Evolutionary conservation across 768 basidiomycete genomes (phyloP).

Genomic region (Daedalea quercina): DNA sequence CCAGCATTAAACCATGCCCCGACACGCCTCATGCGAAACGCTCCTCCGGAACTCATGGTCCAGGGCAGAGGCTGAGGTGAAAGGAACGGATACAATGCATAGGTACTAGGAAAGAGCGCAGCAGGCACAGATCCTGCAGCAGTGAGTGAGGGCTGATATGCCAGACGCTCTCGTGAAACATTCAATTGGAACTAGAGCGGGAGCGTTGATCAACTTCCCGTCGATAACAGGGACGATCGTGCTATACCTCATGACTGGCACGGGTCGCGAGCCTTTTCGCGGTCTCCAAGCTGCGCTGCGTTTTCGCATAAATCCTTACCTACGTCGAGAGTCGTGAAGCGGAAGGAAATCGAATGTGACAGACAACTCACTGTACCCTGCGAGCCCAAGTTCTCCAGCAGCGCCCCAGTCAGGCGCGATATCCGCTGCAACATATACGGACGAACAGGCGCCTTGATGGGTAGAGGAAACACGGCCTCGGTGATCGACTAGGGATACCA

Average conservation of each 20-base stretch:
- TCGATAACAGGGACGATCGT: neutral
- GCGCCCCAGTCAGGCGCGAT: slow-evolving; percentile 63
- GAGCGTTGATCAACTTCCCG: too few relatives aligned
- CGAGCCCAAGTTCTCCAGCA: slow-evolving; percentile 44
- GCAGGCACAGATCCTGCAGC: slow-evolving; percentile 3
- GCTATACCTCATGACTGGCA: slow-evolving; percentile 44
- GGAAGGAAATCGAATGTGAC: neutral
- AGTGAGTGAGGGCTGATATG: slow-evolving; percentile 13
- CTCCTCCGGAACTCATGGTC: slow-evolving; percentile 34
- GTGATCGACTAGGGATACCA: slow-evolving; percentile 18
- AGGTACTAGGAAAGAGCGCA: slow-evolving; percentile 29
- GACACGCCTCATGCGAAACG: slow-evolving; percentile 58
- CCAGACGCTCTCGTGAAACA: slow-evolving; percentile 9
- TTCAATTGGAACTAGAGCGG: neutral
- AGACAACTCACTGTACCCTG: slow-evolving; percentile 36
- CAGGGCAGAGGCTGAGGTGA: slow-evolving; percentile 43
- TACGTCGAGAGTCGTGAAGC: slow-evolving; percentile 17
- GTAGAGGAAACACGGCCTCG: slow-evolving; percentile 34
- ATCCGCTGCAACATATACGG: slow-evolving; percentile 50
- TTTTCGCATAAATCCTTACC: slow-evolving; percentile 51
- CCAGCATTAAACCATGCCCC: slow-evolving; percentile 48
- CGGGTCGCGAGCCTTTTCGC: slow-evolving; percentile 51
- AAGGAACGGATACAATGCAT: slow-evolving; percentile 66
- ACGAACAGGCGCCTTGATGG: slow-evolving; percentile 35
- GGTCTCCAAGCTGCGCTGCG: slow-evolving; percentile 28